Base-by-base conservation (phyloP, 352 stramenopile species). In the Phytopythium oedochilum region DNA sequence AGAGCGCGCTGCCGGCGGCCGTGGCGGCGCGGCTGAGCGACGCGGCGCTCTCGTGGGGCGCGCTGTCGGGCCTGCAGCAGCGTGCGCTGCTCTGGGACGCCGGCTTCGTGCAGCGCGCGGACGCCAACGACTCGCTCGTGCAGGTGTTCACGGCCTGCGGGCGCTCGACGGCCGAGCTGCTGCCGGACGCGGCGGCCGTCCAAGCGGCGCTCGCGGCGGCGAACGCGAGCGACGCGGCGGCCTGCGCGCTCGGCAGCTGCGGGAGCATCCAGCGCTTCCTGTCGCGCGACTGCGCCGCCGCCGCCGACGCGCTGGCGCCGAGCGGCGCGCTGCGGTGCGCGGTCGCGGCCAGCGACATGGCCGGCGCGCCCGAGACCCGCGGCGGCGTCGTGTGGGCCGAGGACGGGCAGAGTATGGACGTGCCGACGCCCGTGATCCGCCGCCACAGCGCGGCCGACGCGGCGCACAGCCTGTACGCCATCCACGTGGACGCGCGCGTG, bases 81-180 rank as follows among this genome's bases (percentile, higher is more conserved):
- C 79, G 79, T 56, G 79, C 79, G 43, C 58, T 90, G 54, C 69
- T 90, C 46, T 90, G 79, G 79, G 79, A 90, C 66, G 68, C 73
- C 0, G 79, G 77, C 28, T 83, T 80, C 45, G 77, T 90, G 36
- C 77, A 86, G 29, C 61, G 64, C 44, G 58, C 55, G 42, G 55
- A 48, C 10, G 42, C 63, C 55, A 44, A 38, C 42, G 42, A 57
- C 2, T 60, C 59, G 26, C 66, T 87, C 36, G 68, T 85, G 53
- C 80, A 86, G 54, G 73, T 88, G 22, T 85, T 73, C 53, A 86
- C 77, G 12, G 58, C 61, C 23, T 90, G 80, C 63, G 61, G 66
- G 12, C 61, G 72, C 39, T 74, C 73, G 4, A 90, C 88, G 80
- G 59, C 51, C 43, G 77, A 90, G 52, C 60, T 90, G 42, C 55